Percentiles rank a stretch among this genome's conserved stretches.
Evolutionary conservation across 1,139 yeast species (phyloP).

Genomic region (Kodamaea plutei): DNA sequence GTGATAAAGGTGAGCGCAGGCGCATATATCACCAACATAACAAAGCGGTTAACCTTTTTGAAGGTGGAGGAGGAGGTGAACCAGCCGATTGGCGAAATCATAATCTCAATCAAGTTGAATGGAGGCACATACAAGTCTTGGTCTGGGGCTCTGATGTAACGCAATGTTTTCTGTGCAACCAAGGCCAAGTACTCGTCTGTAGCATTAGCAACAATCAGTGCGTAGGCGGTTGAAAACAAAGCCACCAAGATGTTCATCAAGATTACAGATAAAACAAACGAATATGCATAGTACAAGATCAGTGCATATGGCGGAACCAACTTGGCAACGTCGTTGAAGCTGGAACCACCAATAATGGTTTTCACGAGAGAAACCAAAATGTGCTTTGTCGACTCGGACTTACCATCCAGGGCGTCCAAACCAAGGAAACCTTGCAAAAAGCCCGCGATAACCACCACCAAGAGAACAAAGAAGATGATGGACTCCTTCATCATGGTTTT

Average conservation of each 20-base stretch:
- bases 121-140: slow-evolving; percentile 85
- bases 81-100: slow-evolving; percentile 36
- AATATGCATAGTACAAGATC: slow-evolving; percentile 68
- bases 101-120: slow-evolving; percentile 64
- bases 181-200: slow-evolving; percentile 81
- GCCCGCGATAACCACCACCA: slow-evolving; percentile 69
- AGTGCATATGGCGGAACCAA: slow-evolving; percentile 86
- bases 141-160: slow-evolving; percentile 87
- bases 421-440: slow-evolving; percentile 86
- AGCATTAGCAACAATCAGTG: slow-evolving; percentile 76
- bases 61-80: slow-evolving; percentile 24
- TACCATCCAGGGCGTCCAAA: slow-evolving; percentile 83
- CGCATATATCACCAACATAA: slow-evolving; percentile 64
- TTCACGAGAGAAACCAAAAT: slow-evolving; percentile 64
- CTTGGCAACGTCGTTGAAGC: slow-evolving; percentile 62
- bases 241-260: slow-evolving; percentile 81
- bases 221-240: slow-evolving; percentile 78
- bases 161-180: slow-evolving; percentile 77
- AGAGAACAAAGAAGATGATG: slow-evolving; percentile 68
- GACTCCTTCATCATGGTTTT: slow-evolving; percentile 88
- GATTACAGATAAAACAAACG: slow-evolving; percentile 69
- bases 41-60: slow-evolving; percentile 39
- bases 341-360: slow-evolving; percentile 70
- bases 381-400: slow-evolving; percentile 64
- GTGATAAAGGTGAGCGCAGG: slow-evolving; percentile 65